Conservation (phyloP, 2,329 filamentous ascomycete genomes). For the Monosporascus sp. region DNA sequence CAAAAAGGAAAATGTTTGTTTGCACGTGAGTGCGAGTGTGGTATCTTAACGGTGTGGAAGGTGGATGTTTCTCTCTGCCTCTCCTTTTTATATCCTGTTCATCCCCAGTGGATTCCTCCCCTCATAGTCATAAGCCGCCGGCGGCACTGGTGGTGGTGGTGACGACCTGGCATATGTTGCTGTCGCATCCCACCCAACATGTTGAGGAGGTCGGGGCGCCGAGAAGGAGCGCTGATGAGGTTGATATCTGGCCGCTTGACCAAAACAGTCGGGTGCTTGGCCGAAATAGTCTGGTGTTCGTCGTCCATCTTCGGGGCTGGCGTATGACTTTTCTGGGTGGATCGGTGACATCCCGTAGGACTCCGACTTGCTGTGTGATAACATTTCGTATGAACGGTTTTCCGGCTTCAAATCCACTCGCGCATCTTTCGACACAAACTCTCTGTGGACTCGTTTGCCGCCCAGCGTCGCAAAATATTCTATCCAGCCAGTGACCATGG, state of each 20-base stretch:
- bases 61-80: not conserved
- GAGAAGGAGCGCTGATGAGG: constrained; percentile 51
- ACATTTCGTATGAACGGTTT: constrained; percentile 75
- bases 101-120: constrained; percentile 50
- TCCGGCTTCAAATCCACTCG: constrained; percentile 55
- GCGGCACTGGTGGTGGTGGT: constrained; percentile 18
- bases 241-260: constrained; percentile 48
- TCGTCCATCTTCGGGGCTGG: constrained; percentile 30
- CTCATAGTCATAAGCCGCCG: constrained; percentile 23
- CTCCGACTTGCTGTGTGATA: constrained; percentile 47
- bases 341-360: constrained; percentile 45
- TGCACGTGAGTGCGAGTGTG: no score
- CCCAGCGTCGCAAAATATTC: constrained; percentile 53
- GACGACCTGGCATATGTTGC: constrained; percentile 31
- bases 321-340: constrained; percentile 32
- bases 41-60: no score
- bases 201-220: constrained; percentile 44
- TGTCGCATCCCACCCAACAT: constrained; percentile 37
- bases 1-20: no score
- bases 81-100: constrained; percentile 44
- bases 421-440: constrained; percentile 88
- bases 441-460: constrained; percentile 51
- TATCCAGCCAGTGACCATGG: constrained; percentile 82
- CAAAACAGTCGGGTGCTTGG: constrained; percentile 43
- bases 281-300: constrained; percentile 31